Evolutionary conservation across 2,329 filamentous ascomycete genomes (phyloP).

Genomic region (Geosmithia putterillii): DNA sequence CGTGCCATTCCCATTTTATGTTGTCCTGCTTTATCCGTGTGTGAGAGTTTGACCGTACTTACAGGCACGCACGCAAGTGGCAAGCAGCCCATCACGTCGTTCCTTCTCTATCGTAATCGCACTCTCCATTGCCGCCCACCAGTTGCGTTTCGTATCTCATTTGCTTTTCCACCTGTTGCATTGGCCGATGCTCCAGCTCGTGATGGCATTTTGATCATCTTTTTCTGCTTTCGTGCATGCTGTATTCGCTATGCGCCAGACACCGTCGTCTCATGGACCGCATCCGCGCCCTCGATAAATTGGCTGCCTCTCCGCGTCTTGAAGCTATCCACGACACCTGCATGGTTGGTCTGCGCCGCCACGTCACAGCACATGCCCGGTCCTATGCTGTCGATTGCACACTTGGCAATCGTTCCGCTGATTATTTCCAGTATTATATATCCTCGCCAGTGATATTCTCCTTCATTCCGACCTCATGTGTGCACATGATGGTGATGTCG

Average conservation of each 20-base stretch:
- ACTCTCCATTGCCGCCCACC: constrained; percentile 14
- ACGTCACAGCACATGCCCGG: background rate
- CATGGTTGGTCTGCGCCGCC: background rate
- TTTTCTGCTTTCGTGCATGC: background rate
- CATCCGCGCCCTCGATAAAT: constrained; percentile 7
- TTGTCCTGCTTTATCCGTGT: background rate
- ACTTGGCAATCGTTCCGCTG: too few relatives aligned
- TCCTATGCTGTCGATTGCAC: too few relatives aligned
- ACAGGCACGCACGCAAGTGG: background rate
- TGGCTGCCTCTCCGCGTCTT: constrained; percentile 10
- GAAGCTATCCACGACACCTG: background rate
- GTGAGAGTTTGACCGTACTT: background rate
- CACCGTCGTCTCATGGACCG: too few relatives aligned
- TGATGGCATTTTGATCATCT: background rate
- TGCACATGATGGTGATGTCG: too few relatives aligned
- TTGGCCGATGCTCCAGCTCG: background rate
- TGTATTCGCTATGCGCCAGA: background rate
- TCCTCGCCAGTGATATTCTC: too few relatives aligned
- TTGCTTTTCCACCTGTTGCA: background rate
- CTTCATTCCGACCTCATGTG: too few relatives aligned
- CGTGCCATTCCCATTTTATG: background rate
- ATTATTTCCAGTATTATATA: too few relatives aligned
- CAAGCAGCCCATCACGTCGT: background rate
- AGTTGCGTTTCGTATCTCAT: background rate
- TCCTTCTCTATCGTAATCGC: constrained; percentile 12